Base-by-base conservation (phyloP, 129 eudicot genomes). In the Ambrosia trifida region DNA sequence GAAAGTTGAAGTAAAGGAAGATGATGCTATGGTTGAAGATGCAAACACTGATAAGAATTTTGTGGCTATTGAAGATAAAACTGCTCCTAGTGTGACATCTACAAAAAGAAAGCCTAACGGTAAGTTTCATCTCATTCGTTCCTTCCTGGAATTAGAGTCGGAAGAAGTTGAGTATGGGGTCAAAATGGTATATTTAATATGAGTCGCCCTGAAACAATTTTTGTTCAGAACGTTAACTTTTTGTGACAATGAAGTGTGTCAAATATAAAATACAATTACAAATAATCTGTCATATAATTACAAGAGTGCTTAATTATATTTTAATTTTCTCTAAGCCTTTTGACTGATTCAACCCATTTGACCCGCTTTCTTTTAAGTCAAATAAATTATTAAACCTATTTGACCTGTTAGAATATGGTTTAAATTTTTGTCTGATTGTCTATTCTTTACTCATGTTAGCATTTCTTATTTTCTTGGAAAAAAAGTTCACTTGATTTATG, bases 101-200 rank as follows among this genome's bases (percentile, higher is more conserved):
- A 67, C 53, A 19, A 94, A 94, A 78, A 72, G 98, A 69, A 93
- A 89, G 82, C 83, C 76, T 75, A 71, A 65, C 69, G 95, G 98
- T 93, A 73, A 74, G 76, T 13, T 32, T 59, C 11, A 11, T 50
- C 7, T 16, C 14, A 61, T 9, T 31, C n/a, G 20, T n/a, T 60
- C 31, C 20, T n/a, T 60, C 31, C 20, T 11, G 68, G 13, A 31
- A 58, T 12, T 30, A 58, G 19, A 58, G 41, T 2, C 13, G 41
- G 18, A 31, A 30, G n/a, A 56, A 28, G 50, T 18, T 17, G 49
- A 16, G 30, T 17, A 9, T 6, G 1, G 11, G 14, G 32, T 64
- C 32, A 64, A 18, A 46, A 41, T 43, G 2, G 38, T 24, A 9
- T 5, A 7, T 53, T 18, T 28, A 12, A 13, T 53, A 19, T 20